Percentiles rank a stretch among this genome's conserved stretches.
Evolutionary conservation across 208 protist species (phyloP).

Genomic region (Trypanosoma lewisi): DNA sequence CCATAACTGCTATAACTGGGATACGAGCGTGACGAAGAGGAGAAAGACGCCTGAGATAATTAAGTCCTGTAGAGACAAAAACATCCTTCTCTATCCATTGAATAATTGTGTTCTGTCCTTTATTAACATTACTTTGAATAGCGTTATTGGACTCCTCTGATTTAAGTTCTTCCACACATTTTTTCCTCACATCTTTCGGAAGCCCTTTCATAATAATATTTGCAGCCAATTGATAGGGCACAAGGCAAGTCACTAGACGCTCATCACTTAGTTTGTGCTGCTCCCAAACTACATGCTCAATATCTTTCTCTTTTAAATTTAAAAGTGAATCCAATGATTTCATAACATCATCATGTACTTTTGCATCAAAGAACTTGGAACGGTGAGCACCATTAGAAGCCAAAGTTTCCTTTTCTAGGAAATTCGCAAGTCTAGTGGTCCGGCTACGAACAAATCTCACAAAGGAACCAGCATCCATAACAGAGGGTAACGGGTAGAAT

Average conservation of each 20-base stretch:
- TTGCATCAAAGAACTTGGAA: constrained; percentile 44
- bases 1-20: constrained; percentile 77
- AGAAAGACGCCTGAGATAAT: constrained; percentile 52
- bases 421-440: constrained; percentile 34
- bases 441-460: constrained; percentile 48
- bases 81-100: constrained; percentile 83
- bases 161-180: constrained; percentile 57
- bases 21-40: constrained; percentile 35
- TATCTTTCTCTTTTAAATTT: constrained; percentile 52
- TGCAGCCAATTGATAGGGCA: constrained; percentile 80
- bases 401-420: constrained; percentile 33
- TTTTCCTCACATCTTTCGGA: constrained; percentile 39
- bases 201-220: constrained; percentile 82
- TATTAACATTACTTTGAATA: background rate
- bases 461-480: constrained; percentile 76
- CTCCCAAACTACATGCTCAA: constrained; percentile 54
- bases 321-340: constrained; percentile 39
- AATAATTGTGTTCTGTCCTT: constrained; percentile 43
- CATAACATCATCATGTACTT: constrained; percentile 27
- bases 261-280: constrained; percentile 63
- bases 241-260: constrained; percentile 76
- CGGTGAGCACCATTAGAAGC: constrained; percentile 21
- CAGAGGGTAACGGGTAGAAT: constrained; percentile 70
- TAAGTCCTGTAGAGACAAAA: constrained; percentile 66
- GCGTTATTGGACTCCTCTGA: constrained; percentile 40